phyloP scores from a whole-genome alignment of 177 flowering plant genomes.

The Vitis hybrid region DNA sequence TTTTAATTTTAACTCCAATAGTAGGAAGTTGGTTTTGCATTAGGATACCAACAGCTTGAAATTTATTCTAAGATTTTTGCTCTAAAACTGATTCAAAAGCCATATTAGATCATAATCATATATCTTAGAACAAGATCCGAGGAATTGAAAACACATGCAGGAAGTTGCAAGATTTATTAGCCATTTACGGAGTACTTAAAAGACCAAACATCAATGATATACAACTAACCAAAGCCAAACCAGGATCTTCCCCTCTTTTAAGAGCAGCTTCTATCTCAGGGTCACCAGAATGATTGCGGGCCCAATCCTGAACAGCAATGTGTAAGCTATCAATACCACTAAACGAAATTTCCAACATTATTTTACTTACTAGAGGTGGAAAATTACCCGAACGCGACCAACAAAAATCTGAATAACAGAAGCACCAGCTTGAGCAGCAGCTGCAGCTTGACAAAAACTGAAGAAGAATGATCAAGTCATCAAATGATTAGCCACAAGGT shows the following conservation, averaged over 20 bases:
- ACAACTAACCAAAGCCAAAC: slow-evolving; percentile 85
- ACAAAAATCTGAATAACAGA: slow-evolving; percentile 99
- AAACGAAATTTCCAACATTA: not conserved
- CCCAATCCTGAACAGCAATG: slow-evolving; percentile 77
- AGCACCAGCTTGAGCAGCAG: slow-evolving; percentile 99
- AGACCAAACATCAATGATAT: not conserved
- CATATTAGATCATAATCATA: no score
- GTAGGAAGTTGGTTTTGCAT: no score
- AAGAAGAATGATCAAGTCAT: slow-evolving; percentile 25
- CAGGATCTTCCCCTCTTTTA: slow-evolving; percentile 94
- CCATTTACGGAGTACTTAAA: not conserved
- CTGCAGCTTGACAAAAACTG: slow-evolving; percentile 99
- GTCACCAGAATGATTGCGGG: slow-evolving; percentile 90
- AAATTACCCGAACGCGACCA: slow-evolving; percentile 85
- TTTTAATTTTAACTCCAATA: no score
- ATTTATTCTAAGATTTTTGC: no score
- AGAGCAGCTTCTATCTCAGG: slow-evolving; percentile 86
- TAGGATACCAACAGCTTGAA: no score
- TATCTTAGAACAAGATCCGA: no score
- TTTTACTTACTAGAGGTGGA: not conserved
- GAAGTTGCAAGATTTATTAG: not conserved
- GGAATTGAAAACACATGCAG: no score
- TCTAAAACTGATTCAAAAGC: no score
- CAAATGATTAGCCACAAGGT: slow-evolving; percentile 2
- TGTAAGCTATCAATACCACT: not conserved